Evolutionary conservation across 176 grass and related monocot genomes (phyloP), one percentile per base, ranked within the genome.

Genomic region (Hyparrhenia diplandra): DNA sequence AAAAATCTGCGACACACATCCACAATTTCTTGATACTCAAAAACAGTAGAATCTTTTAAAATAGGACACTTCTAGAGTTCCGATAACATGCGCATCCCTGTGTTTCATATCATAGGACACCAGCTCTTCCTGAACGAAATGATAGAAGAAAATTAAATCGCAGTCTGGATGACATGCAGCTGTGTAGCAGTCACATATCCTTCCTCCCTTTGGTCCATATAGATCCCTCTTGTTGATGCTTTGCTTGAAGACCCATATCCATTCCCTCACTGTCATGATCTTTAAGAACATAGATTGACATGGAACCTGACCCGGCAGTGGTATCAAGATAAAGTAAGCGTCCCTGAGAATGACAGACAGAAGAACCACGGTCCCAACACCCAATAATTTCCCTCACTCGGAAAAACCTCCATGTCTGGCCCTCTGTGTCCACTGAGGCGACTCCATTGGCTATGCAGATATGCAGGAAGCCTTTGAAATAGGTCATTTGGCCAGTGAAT

Each of bases 381-480:
- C 13, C 13, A 14, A 10, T 2, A 40, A 1, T 14, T 13, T 14
- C 2, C 43, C 13, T 4, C 13, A 6, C 8, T 6, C 4, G 3
- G 57, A 17, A 35, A 25, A 21, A 0, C 55, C 35, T 76, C 74
- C 80, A 62, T 17, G 18, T 20, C 55, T 43, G 32, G 17, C 39
- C 80, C 21, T 35, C 12, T 5, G 31, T 27, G 30, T 82, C 39
- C n/a, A 82, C 37, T 1, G 74, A 18, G 8, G 18, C 80, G 1
- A 82, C 27, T 17, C 2, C 17, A 7, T 20, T 40, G 5, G 0
- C 12, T 42, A 42, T 13, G 27, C 31, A 17, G 21, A 82, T 10
- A 63, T 82, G 69, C 18, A 82, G 34, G 69, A 24, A 29, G 35
- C 80, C 80, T 25, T 82, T 31, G 27, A 73, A 51, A 16, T 73